These are phyloP conservation scores for Phytophthora tubulina DNA, from an alignment of 352 stramenopile species.

Conservation along the genomic window DNA sequence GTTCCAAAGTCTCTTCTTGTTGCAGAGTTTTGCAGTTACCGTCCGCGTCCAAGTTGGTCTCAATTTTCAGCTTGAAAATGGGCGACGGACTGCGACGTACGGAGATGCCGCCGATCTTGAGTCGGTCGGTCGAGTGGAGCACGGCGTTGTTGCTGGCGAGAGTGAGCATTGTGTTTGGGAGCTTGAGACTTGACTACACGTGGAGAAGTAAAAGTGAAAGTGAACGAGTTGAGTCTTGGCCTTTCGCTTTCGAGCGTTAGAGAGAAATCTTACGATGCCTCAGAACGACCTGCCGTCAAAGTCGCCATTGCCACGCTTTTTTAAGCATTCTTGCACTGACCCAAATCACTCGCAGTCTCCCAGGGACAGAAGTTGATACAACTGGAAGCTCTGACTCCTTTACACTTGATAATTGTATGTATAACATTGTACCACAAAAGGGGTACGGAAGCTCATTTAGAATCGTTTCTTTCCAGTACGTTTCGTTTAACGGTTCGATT, in stretches of 20 bases:
- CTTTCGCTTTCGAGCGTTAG: neutral
- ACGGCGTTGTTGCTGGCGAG: constrained; percentile 24
- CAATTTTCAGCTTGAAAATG: constrained; percentile 31
- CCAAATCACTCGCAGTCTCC: neutral
- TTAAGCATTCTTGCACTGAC: neutral
- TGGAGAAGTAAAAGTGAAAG: constrained; percentile 25
- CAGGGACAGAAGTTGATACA: no score
- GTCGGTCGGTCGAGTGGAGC: constrained; percentile 14
- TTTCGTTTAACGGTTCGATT: no score
- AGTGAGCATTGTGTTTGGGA: constrained; percentile 18
- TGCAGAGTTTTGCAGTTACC: constrained; percentile 9
- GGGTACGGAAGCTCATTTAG: no score
- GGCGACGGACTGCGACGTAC: constrained; percentile 24
- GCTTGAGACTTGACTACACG: neutral
- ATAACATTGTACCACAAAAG: neutral
- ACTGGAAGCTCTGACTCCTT: constrained; percentile 4
- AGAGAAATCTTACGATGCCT: constrained; percentile 8
- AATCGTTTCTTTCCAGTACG: no score
- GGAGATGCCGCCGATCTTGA: constrained; percentile 37
- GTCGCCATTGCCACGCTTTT: constrained; percentile 15
- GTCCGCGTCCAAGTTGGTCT: constrained; percentile 30
- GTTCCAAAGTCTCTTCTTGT: constrained; percentile 7
- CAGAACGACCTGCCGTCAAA: constrained; percentile 3
- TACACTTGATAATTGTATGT: constrained; percentile 3
- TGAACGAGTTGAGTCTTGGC: constrained; percentile 8